Conservation (phyloP, 1,284 basidiomycete genomes). For the Trametes sp. region DNA sequence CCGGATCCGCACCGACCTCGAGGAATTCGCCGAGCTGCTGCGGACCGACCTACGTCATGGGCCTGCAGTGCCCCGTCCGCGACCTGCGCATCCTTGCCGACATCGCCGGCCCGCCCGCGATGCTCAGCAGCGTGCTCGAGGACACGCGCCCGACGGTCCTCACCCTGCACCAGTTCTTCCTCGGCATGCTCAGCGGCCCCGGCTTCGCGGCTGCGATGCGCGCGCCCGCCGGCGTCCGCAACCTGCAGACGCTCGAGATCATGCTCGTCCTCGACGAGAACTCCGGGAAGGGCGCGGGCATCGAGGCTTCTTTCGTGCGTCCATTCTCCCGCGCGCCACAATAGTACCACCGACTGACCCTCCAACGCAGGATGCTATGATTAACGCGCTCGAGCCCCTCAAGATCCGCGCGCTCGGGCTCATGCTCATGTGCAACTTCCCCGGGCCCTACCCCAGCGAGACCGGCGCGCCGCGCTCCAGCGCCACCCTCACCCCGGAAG, state of each 20-base stretch:
- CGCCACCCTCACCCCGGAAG: not conserved
- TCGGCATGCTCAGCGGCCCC: not conserved
- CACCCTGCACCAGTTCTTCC: not conserved
- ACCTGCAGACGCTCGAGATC: constrained; percentile 3
- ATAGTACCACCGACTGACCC: not conserved
- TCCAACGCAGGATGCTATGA: not conserved
- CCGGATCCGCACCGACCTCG: not conserved
- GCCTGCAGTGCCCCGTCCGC: not conserved
- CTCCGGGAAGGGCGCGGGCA: not conserved
- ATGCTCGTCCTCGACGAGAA: not conserved
- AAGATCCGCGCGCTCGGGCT: not conserved
- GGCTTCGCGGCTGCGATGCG: not conserved
- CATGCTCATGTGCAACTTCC: not conserved
- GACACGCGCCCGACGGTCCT: constrained; percentile 1
- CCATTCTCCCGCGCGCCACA: too few species aligned
- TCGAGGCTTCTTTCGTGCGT: not conserved
- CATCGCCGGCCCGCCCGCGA: not conserved
- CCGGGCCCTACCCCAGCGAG: not conserved
- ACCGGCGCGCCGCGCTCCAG: not conserved
- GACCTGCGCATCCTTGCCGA: not conserved
- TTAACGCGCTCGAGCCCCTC: not conserved
- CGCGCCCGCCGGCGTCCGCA: not conserved
- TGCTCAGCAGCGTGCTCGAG: not conserved
- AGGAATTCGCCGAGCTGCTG: too few species aligned
- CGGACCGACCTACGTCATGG: too few species aligned